Conservation (phyloP, 2,329 filamentous ascomycete species). For the Chlorencoelia australis region DNA sequence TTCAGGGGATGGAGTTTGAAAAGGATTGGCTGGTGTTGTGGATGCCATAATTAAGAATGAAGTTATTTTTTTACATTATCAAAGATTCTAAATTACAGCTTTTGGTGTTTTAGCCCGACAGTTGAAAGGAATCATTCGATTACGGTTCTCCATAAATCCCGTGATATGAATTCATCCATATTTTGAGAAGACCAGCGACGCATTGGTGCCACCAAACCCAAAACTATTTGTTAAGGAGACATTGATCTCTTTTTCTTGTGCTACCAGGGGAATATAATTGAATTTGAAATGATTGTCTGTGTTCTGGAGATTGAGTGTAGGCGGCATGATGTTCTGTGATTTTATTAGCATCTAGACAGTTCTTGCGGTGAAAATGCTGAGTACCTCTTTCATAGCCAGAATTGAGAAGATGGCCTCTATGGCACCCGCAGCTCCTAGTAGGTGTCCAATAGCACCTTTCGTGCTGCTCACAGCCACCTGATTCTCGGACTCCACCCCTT, state of each 20-base stretch:
- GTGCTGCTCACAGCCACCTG: constrained; percentile 83
- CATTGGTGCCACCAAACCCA: constrained; percentile 95
- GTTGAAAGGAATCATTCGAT: no score
- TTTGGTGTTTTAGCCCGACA: no score
- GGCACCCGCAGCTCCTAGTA: constrained; percentile 84
- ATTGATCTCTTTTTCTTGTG: constrained; percentile 60
- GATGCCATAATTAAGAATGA: no score
- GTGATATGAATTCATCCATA: no score
- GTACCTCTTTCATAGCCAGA: constrained; percentile 67
- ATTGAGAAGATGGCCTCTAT: constrained; percentile 83
- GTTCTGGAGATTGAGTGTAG: constrained; percentile 71
- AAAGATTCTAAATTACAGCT: not conserved
- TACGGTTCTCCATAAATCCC: no score
- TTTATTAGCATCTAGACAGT: constrained; percentile 3
- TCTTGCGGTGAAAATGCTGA: constrained; percentile 23
- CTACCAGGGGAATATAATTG: constrained; percentile 69
- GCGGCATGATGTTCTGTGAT: constrained; percentile 63
- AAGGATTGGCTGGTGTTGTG: no score
- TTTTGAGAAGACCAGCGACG: constrained; percentile 63
- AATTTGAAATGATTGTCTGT: constrained; percentile 61
- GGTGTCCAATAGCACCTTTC: constrained; percentile 85
- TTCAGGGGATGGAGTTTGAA: no score
- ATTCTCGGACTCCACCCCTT: constrained; percentile 49
- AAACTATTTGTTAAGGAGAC: constrained; percentile 91
- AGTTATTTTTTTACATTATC: no score